Evolutionary conservation across 2,329 filamentous ascomycete genomes (phyloP).

Genomic region (Fusarium veterinarium): DNA sequence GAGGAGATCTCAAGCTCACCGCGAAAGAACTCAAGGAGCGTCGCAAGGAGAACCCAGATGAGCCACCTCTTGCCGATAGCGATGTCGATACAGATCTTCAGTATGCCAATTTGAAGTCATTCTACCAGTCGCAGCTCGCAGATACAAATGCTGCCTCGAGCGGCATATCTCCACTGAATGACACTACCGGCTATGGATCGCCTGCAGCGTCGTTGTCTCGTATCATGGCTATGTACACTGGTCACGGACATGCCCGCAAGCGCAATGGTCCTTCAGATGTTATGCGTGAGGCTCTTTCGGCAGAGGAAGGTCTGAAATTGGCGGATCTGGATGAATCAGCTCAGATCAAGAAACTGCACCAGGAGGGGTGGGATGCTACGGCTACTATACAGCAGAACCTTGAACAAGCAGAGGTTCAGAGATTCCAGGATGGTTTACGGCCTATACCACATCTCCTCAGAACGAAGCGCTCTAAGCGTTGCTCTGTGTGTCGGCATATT

Average conservation of each 20-base stretch:
- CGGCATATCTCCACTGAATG: slow-evolving; percentile 55
- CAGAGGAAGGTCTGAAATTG: slow-evolving; percentile 77
- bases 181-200: slow-evolving; percentile 70
- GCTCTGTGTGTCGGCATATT: slow-evolving; percentile 91
- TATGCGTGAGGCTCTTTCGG: slow-evolving; percentile 82
- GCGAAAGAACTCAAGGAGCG: slow-evolving; percentile 63
- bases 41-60: slow-evolving; percentile 59
- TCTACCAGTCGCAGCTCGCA: slow-evolving; percentile 84
- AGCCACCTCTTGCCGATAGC: slow-evolving; percentile 54
- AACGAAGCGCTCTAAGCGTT: slow-evolving; percentile 94
- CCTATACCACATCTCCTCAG: slow-evolving; percentile 86
- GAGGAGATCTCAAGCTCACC: slow-evolving; percentile 63
- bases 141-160: slow-evolving; percentile 66
- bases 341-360: slow-evolving; percentile 69
- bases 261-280: slow-evolving; percentile 73
- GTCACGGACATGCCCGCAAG: slow-evolving; percentile 71
- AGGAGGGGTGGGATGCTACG: slow-evolving; percentile 73
- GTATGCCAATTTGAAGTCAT: slow-evolving; percentile 79
- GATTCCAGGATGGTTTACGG: slow-evolving; percentile 79
- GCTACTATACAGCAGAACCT: slow-evolving; percentile 61
- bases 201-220: slow-evolving; percentile 83
- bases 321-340: slow-evolving; percentile 70
- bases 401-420: slow-evolving; percentile 64
- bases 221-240: slow-evolving; percentile 91
- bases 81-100: slow-evolving; percentile 73